Evolutionary conservation across 164 flowering plant species (phyloP).

Genomic region (Umbilicus rupestris): DNA sequence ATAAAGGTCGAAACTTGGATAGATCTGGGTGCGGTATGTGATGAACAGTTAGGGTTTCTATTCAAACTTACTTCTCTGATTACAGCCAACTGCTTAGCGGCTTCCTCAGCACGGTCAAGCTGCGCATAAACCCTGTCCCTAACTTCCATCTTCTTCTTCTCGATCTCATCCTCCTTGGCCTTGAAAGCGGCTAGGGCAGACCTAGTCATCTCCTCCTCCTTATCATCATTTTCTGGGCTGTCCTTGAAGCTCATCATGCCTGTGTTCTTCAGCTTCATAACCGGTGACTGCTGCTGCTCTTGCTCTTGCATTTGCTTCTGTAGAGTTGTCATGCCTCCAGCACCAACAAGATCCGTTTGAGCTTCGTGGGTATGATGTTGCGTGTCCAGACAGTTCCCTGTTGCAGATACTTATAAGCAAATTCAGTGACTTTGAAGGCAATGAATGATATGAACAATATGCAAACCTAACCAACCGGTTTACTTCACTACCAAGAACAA

Average conservation of each 20-base stretch:
- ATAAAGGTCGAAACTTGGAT: background rate
- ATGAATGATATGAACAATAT: background rate
- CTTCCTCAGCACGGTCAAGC: conserved; percentile 70
- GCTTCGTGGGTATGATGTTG: background rate
- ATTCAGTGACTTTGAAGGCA: conserved; percentile 1
- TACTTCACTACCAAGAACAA: background rate
- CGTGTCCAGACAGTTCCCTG: conserved; percentile 5
- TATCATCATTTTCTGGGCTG: conserved; percentile 35
- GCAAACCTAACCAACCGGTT: background rate
- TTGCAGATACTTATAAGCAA: background rate
- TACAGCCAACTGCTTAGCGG: conserved; percentile 62
- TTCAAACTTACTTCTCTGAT: conserved; percentile 58
- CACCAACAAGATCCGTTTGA: background rate
- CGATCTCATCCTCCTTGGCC: conserved; percentile 84
- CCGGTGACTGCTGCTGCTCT: background rate
- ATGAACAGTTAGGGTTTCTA: background rate
- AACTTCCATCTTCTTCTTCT: conserved; percentile 75
- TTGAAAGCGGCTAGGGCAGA: conserved; percentile 59
- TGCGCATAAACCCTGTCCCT: conserved; percentile 67
- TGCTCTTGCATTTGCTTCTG: conserved; percentile 8
- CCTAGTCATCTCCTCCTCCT: conserved; percentile 60
- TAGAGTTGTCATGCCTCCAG: conserved; percentile 1
- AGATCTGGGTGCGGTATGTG: background rate
- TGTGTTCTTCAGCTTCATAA: conserved; percentile 1
- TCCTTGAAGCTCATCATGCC: conserved; percentile 9